Evolutionary conservation across 1,284 basidiomycete genomes (phyloP).

Genomic region (Grifola frondosa): DNA sequence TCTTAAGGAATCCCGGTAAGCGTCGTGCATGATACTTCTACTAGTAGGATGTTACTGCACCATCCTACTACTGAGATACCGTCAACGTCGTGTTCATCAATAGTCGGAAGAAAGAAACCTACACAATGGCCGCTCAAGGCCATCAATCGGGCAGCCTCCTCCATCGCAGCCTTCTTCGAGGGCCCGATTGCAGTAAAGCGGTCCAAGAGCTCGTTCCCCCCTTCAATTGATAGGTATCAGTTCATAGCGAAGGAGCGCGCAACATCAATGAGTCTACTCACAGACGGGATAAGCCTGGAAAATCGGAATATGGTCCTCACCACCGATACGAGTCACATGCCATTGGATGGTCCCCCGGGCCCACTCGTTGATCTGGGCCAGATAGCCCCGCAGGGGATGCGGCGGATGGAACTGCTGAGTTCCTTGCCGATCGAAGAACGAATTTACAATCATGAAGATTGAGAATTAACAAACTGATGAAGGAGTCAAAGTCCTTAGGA

Average conservation of each 20-base stretch:
- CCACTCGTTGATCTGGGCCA: conserved; percentile 30
- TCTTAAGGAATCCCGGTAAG: too few species aligned
- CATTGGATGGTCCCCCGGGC: conserved; percentile 11
- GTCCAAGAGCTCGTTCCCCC: conserved; percentile 12
- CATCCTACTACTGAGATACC: too few species aligned
- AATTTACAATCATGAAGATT: conserved; percentile 5
- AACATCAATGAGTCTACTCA: conserved; percentile 9
- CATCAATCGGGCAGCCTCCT: conserved; percentile 21
- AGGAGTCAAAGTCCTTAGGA: too few species aligned
- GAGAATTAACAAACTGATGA: too few species aligned
- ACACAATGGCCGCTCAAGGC: conserved; percentile 27
- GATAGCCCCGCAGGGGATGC: conserved; percentile 20
- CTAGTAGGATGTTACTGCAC: too few species aligned
- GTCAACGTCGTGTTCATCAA: too few species aligned
- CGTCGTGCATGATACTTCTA: too few species aligned
- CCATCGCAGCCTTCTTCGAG: conserved; percentile 23
- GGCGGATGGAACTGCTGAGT: conserved; percentile 16
- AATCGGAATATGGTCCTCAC: conserved; percentile 20
- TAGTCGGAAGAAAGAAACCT: too few species aligned
- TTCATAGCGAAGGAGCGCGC: neutral
- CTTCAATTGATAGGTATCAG: conserved; percentile 7
- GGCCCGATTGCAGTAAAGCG: conserved; percentile 7
- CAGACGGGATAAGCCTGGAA: conserved; percentile 19
- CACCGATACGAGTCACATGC: conserved; percentile 14
- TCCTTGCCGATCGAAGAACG: conserved; percentile 18